Evolutionary conservation across 202 grass and related monocot species (phyloP).

Genomic region (Schoenoplectus tabernaemontani): DNA sequence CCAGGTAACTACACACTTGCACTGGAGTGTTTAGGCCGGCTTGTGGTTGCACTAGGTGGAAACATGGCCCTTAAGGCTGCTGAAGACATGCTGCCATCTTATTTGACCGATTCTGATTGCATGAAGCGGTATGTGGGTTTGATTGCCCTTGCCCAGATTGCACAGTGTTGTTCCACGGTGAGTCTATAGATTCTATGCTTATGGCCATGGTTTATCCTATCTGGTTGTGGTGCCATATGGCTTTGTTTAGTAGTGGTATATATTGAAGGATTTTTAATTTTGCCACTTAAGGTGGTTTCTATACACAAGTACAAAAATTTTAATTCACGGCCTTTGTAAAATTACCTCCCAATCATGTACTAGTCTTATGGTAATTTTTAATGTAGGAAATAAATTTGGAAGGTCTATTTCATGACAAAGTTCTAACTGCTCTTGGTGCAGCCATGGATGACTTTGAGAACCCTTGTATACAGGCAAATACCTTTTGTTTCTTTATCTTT

Average conservation of each 20-base stretch:
- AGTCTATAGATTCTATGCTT: constrained; percentile 3
- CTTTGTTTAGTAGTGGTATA: background rate
- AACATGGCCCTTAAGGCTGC: background rate
- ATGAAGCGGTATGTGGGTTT: background rate
- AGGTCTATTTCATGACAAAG: constrained; percentile 42
- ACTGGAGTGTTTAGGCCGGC: background rate
- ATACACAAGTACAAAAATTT: background rate
- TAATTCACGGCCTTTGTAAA: background rate
- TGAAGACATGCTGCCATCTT: background rate
- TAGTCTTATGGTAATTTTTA: background rate
- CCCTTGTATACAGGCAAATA: constrained; percentile 70
- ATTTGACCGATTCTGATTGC: background rate
- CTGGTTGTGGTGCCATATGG: background rate
- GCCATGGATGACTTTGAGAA: constrained; percentile 85
- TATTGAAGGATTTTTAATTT: background rate
- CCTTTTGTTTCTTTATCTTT: background rate
- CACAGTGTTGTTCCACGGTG: constrained; percentile 48
- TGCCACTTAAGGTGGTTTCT: background rate
- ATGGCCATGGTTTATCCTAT: background rate
- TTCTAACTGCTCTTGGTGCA: constrained; percentile 46
- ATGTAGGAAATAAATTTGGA: constrained; percentile 41
- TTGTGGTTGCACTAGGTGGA: background rate
- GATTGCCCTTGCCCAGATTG: background rate
- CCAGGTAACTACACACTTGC: background rate
- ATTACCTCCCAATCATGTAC: background rate